A percentile compares a stretch with the other conserved stretches of the same genome.
Evolutionary conservation across 495 filamentous ascomycete species (phyloP).

Genomic region (Geopyxis carbonaria): DNA sequence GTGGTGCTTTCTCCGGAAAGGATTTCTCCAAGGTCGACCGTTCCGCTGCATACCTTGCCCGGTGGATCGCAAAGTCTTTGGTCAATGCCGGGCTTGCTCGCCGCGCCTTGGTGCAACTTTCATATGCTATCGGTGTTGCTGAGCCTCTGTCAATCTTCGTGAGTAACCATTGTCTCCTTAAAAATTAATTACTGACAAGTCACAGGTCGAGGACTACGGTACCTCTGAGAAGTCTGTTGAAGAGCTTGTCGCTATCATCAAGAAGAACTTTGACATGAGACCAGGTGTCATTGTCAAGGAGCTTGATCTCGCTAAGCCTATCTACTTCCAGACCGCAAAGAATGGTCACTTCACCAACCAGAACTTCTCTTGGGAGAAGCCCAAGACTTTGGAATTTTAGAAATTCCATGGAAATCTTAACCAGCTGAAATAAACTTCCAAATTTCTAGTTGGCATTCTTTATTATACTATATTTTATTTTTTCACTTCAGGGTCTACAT

Average conservation of each 20-base stretch:
- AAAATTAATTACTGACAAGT: slow-evolving; percentile 7
- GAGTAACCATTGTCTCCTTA: slow-evolving; percentile 27
- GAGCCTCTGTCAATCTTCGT: slow-evolving; percentile 89
- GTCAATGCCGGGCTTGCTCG: slow-evolving; percentile 75
- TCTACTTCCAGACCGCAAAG: slow-evolving; percentile 97
- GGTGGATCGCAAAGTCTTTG: slow-evolving; percentile 98
- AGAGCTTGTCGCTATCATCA: slow-evolving; percentile 82
- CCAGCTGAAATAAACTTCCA: too few species aligned
- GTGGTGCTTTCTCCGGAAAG: slow-evolving; percentile 99
- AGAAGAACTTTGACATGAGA: slow-evolving; percentile 87
- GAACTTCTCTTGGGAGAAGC: slow-evolving; percentile 93
- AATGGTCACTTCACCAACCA: slow-evolving; percentile 99
- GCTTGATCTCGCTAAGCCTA: slow-evolving; percentile 83
- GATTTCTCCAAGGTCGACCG: slow-evolving; percentile 99
- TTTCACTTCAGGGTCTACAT: background rate
- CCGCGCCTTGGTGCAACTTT: slow-evolving; percentile 88
- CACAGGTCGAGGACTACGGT: slow-evolving; percentile 50
- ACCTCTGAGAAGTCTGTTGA: slow-evolving; percentile 56
- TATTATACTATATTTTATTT: background rate
- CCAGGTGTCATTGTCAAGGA: slow-evolving; percentile 98
- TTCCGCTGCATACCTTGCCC: slow-evolving; percentile 88
- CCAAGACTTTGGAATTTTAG: slow-evolving; percentile 83
- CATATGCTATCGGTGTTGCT: slow-evolving; percentile 95
- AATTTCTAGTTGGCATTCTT: slow-evolving; percentile 17
- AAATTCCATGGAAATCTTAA: slow-evolving; percentile 18